These are phyloP conservation scores for Xylaria sp. DNA, from an alignment of 2,329 filamentous ascomycete genomes.

Conservation along the genomic window DNA sequence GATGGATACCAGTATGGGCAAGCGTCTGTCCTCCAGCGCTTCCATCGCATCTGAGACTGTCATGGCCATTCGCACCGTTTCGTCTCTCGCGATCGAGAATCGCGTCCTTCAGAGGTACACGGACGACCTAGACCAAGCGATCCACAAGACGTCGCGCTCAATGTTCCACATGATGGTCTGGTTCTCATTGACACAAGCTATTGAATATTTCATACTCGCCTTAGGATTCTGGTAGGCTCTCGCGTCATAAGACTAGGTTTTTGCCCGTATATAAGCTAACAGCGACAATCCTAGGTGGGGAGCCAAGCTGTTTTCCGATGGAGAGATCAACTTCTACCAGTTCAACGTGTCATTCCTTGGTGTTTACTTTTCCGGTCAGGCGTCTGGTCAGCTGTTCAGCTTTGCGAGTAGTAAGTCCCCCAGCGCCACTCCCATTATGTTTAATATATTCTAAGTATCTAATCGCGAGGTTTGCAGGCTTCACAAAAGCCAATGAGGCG, in stretches of 20 bases:
- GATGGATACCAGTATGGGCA: conserved; percentile 41
- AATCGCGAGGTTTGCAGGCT: conserved; percentile 31
- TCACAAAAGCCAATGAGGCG: conserved; percentile 53
- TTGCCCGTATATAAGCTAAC: neutral
- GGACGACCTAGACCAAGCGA: conserved; percentile 34
- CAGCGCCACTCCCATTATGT: neutral
- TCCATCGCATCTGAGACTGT: conserved; percentile 51
- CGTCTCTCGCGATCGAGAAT: conserved; percentile 43
- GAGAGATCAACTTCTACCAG: conserved; percentile 44
- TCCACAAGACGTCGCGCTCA: conserved; percentile 5
- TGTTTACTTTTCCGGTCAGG: conserved; percentile 50
- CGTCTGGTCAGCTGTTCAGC: conserved; percentile 45
- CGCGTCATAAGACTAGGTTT: neutral
- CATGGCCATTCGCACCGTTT: conserved; percentile 48
- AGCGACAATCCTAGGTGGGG: conserved; percentile 36
- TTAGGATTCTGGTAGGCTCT: conserved; percentile 42
- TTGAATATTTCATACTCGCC: conserved; percentile 38
- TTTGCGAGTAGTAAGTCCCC: conserved; percentile 48
- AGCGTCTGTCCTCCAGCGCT: conserved; percentile 44
- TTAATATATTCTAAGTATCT: neutral
- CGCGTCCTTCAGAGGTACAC: conserved; percentile 39
- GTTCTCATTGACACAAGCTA: conserved; percentile 34
- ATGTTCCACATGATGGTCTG: conserved; percentile 29
- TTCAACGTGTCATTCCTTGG: conserved; percentile 56
- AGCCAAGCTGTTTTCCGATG: conserved; percentile 39